phyloP scores from a whole-genome alignment of 768 basidiomycete genomes.

The Chiua virens region DNA sequence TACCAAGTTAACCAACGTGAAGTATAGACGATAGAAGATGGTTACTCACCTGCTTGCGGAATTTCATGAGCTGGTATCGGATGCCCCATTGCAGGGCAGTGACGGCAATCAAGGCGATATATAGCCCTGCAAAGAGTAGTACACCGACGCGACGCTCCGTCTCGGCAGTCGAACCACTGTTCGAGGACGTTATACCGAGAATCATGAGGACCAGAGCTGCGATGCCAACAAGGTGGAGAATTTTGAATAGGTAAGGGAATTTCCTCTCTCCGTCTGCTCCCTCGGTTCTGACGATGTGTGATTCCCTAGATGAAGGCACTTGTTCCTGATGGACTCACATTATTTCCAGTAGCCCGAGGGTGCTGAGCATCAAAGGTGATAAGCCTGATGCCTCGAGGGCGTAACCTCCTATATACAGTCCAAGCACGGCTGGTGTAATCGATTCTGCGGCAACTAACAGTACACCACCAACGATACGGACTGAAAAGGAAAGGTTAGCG shows the following conservation, averaged over 20 bases:
- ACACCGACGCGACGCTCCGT: constrained; percentile 35
- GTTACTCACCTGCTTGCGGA: constrained; percentile 35
- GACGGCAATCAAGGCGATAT: constrained; percentile 47
- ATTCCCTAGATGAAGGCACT: neutral
- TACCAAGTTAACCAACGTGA: constrained; percentile 7
- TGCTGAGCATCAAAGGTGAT: constrained; percentile 39
- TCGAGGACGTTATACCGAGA: constrained; percentile 28
- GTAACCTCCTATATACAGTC: constrained; percentile 53
- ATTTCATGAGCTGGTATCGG: constrained; percentile 37
- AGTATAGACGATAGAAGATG: neutral
- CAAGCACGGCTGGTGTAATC: constrained; percentile 36
- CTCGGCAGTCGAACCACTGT: constrained; percentile 14
- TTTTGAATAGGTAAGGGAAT: constrained; percentile 14
- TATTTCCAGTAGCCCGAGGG: constrained; percentile 36
- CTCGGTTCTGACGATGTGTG: constrained; percentile 26
- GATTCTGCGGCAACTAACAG: constrained; percentile 57
- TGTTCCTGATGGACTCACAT: constrained; percentile 28
- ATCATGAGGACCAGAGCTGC: constrained; percentile 34
- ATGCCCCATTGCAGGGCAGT: constrained; percentile 52
- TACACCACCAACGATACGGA: constrained; percentile 56
- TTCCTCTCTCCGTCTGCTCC: constrained; percentile 22
- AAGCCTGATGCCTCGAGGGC: constrained; percentile 40
- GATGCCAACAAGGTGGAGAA: constrained; percentile 30
- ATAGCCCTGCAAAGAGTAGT: constrained; percentile 33
- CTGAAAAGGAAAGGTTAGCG: constrained; percentile 33